Evolutionary conservation across 139 green algal species (phyloP).

Genomic region (Coelastrella sp.): DNA sequence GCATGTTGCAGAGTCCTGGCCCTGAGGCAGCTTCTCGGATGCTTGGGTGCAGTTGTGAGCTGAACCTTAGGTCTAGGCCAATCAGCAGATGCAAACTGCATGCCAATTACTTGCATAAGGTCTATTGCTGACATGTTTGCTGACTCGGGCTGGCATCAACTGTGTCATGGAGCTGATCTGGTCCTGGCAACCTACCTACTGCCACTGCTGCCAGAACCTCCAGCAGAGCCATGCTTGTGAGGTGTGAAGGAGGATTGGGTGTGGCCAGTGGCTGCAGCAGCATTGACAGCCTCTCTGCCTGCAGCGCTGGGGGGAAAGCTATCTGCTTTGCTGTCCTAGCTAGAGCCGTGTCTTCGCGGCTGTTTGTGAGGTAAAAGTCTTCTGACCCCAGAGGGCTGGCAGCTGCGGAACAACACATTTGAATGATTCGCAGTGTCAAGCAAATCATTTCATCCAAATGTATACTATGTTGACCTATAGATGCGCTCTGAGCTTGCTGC

Average conservation of each 20-base stretch:
- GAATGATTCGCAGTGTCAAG: too few relatives aligned
- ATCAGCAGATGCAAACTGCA: not conserved
- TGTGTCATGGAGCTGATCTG: slow-evolving; percentile 22
- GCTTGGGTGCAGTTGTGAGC: not conserved
- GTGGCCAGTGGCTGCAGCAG: slow-evolving; percentile 55
- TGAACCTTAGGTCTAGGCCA: not conserved
- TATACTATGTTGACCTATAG: too few relatives aligned
- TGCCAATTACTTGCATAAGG: not conserved
- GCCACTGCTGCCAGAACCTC: slow-evolving; percentile 71
- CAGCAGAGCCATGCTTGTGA: slow-evolving; percentile 62
- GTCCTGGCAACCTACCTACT: slow-evolving; percentile 45
- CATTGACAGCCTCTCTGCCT: slow-evolving; percentile 13
- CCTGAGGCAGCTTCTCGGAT: too few relatives aligned
- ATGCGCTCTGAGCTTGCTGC: too few relatives aligned
- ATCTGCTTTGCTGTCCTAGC: slow-evolving; percentile 69
- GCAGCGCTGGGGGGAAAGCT: slow-evolving; percentile 61
- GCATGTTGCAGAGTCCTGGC: too few relatives aligned
- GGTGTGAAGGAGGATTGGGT: slow-evolving; percentile 19
- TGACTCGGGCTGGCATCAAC: not conserved
- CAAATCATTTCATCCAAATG: too few relatives aligned
- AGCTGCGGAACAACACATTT: slow-evolving; percentile 4
- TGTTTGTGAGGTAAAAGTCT: slow-evolving; percentile 43
- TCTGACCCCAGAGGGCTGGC: slow-evolving; percentile 22
- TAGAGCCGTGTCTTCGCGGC: slow-evolving; percentile 56
- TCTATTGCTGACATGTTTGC: not conserved